Evolutionary conservation across 768 basidiomycete genomes (phyloP), one percentile per base, ranked within the genome.

Genomic region (Punctularia strigosozonata): DNA sequence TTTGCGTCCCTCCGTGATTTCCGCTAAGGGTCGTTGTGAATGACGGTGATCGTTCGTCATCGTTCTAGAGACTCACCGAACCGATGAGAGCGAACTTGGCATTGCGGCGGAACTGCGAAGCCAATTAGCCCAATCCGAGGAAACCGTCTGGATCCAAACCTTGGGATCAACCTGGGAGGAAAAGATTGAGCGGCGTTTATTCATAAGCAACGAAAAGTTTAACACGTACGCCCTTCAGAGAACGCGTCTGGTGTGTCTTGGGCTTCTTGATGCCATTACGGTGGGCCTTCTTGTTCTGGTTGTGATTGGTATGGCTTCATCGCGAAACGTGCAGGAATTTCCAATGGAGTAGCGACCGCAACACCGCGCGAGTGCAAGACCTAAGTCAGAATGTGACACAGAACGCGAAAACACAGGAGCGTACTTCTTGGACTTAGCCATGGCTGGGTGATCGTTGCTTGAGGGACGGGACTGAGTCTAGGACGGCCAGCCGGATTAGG

Each of bases 341-440:
- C 28, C 34, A 26, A 18, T 14, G n/a, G n/a, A n/a, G n/a, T n/a
- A n/a, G n/a, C n/a, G n/a, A n/a, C n/a, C n/a, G n/a, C n/a, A n/a
- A n/a, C n/a, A n/a, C n/a, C n/a, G n/a, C n/a, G n/a, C n/a, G n/a
- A n/a, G n/a, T n/a, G n/a, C n/a, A n/a, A n/a, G n/a, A n/a, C n/a
- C n/a, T n/a, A 21, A 12, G 31, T 47, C 38, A 43, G 36, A 18
- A 20, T 14, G 19, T 45, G 22, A 40, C 39, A 43, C 13, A 39
- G 36, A 36, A 19, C 31, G 25, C 20, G 31, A 55, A n/a, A n/a
- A n/a, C n/a, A n/a, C n/a, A n/a, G n/a, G n/a, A n/a, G n/a, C 75
- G 41, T 59, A 92, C 88, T 97, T 97, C 74, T 97, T 97, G 47
- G 94, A 98, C 69, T 98, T 95, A 74, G 91, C 80, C 90, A 95